Evolutionary conservation across 257 asterid genomes (phyloP).

Genomic region (Linderniella brevidens): DNA sequence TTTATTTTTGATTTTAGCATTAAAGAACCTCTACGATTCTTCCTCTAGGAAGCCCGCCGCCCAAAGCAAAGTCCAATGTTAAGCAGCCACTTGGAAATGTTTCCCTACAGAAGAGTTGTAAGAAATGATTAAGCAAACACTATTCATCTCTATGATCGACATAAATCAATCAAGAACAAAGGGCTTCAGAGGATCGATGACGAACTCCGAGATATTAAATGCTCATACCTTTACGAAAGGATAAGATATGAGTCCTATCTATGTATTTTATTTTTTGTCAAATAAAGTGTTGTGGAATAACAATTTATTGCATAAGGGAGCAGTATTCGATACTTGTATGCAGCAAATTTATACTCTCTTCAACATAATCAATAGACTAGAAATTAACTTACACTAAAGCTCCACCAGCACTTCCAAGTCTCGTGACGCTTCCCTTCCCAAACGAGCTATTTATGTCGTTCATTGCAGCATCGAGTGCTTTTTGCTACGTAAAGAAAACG

Average conservation of each 20-base stretch:
- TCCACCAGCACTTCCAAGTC: slow-evolving; percentile 96
- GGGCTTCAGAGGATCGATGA: no score
- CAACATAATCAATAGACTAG: no score
- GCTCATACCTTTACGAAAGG: no score
- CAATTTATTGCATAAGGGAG: no score
- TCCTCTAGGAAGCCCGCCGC: slow-evolving; percentile 97
- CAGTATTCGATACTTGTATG: no score
- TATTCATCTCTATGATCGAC: neutral
- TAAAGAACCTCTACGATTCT: slow-evolving; percentile 76
- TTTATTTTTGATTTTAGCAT: no score
- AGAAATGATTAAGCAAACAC: neutral
- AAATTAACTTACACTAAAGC: slow-evolving; percentile 73
- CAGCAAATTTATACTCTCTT: no score
- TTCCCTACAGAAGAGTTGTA: slow-evolving; percentile 40
- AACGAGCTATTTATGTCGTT: slow-evolving; percentile 84
- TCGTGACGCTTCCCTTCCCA: slow-evolving; percentile 95
- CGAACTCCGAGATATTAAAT: no score
- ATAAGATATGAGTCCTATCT: no score
- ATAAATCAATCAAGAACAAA: neutral
- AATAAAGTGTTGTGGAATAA: no score
- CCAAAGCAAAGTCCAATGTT: slow-evolving; percentile 88
- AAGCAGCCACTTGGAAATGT: slow-evolving; percentile 96
- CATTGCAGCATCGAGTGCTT: slow-evolving; percentile 93
- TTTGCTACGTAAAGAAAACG: slow-evolving; percentile 40
- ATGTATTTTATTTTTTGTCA: no score